Evolutionary conservation across 768 basidiomycete species (phyloP), one percentile per base, ranked within the genome.

Genomic region (Kwoniella sp.): DNA sequence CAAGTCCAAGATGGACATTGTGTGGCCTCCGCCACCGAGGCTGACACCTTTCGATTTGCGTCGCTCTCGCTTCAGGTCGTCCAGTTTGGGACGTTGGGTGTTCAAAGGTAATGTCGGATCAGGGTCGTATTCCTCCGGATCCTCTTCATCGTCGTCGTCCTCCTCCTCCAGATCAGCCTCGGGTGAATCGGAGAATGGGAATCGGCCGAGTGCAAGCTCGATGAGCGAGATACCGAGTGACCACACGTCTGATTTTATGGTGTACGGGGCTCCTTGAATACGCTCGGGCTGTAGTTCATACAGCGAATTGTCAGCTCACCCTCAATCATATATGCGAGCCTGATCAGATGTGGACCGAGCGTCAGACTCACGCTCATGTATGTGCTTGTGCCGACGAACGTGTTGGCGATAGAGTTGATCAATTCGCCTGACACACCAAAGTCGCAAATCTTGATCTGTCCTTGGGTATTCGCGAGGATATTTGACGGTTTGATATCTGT

Each of bases 211-310:
- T 0, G 93, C 96, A 47, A 99, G 87, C 82, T 99, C 96, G 79
- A 98, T 94, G 54, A 99, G 85, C 8, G 93, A 91, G 76, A 99
- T 93, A 30, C 96, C 96, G 50, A 98, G 86, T 0, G 95, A 97
- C 96, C 96, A 99, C 3, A 98, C 95, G 74, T 99, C 96, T 2
- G 94, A 97, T 82, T 98, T 98, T 81, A 99, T 95, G 29, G 93
- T 93, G 81, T 99, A 98, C 77, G 92, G 91, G 1, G 93, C 93
- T 55, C 96, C 96, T 82, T 98, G 95, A 83, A 99, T 98, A 65
- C 96, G 93, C 77, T 99, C 96, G 20, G 96, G 96, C 96, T 99
- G 81, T 17, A 5, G 4, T 34, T 17, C 12, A 25, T 17, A 26
- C 7, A 37, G 34, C 31, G 41, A 17, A 5, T 9, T 22, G 41